A percentile compares a stretch with the other conserved stretches of the same genome.
Evolutionary conservation across 352 stramenopile species (phyloP).

Genomic region (Phytopythium boreale): DNA sequence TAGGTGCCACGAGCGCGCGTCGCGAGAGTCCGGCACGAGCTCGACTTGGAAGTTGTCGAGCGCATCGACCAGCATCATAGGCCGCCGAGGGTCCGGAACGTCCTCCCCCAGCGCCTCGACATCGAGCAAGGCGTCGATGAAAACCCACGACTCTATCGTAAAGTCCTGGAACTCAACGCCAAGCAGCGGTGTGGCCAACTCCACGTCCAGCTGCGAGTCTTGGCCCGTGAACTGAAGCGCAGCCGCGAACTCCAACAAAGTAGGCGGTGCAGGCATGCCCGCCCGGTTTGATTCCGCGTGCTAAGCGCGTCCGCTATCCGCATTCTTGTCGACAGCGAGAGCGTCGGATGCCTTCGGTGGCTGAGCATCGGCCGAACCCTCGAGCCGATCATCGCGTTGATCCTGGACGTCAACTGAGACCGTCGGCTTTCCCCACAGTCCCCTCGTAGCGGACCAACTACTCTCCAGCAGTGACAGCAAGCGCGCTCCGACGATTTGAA

Average conservation of each 20-base stretch:
- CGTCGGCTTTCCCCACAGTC: background rate
- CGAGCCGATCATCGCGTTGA: background rate
- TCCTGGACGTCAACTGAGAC: background rate
- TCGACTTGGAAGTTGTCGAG: constrained; percentile 32
- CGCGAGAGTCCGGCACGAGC: constrained; percentile 8
- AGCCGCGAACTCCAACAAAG: constrained; percentile 20
- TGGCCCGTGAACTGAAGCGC: constrained; percentile 21
- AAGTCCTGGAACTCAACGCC: constrained; percentile 21
- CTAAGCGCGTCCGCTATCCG: background rate
- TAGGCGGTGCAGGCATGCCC: background rate
- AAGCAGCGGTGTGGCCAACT: constrained; percentile 12
- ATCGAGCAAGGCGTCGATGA: constrained; percentile 12
- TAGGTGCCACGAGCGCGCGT: constrained; percentile 16
- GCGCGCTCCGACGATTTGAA: constrained; percentile 5
- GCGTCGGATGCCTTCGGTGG: background rate
- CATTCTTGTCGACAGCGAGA: constrained; percentile 5
- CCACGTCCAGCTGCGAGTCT: constrained; percentile 22
- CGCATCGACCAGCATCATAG: constrained; percentile 29
- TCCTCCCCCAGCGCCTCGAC: background rate
- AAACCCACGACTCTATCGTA: constrained; percentile 43
- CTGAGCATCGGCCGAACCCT: background rate
- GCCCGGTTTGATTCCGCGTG: background rate
- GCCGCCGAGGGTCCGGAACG: background rate
- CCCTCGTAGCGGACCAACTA: constrained; percentile 7
- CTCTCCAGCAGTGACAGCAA: background rate